These are phyloP conservation scores for Microcos paniculata DNA, from an alignment of 345 rosid genomes.

Conservation along the genomic window DNA sequence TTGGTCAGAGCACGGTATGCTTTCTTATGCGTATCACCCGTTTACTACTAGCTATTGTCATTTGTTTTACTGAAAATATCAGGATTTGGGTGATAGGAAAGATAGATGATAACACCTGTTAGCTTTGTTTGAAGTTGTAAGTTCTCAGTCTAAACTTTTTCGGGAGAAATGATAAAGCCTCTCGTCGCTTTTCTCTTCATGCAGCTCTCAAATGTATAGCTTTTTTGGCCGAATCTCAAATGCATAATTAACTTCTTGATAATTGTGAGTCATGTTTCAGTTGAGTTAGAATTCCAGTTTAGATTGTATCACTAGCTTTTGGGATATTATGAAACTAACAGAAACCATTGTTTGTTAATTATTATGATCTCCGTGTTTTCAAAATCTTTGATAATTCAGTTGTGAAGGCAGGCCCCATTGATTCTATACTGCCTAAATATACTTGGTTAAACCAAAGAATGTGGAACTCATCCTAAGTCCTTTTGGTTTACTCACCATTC, in stretches of 20 bases:
- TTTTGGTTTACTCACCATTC: background rate
- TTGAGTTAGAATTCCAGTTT: background rate
- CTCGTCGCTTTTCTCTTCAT: background rate
- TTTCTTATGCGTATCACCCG: background rate
- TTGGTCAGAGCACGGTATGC: conserved; percentile 90
- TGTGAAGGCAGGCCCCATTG: background rate
- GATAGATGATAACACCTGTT: background rate
- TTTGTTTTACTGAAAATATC: background rate
- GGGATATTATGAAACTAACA: background rate
- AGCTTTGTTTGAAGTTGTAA: too few relatives aligned
- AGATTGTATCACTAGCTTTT: background rate
- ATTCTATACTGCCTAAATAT: background rate
- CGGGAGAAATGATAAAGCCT: too few relatives aligned
- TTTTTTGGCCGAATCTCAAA: too few relatives aligned
- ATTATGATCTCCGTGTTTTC: background rate
- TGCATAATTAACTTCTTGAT: background rate
- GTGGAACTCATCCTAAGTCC: background rate
- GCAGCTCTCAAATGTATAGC: background rate
- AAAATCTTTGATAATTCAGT: background rate
- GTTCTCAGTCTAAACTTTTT: too few relatives aligned
- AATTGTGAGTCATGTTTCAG: background rate
- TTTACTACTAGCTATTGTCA: background rate
- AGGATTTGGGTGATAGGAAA: background rate
- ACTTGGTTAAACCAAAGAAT: background rate
- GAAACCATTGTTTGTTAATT: background rate